These are phyloP conservation scores for Erucastrum elatum DNA, from an alignment of 345 rosid species.

Conservation along the genomic window DNA sequence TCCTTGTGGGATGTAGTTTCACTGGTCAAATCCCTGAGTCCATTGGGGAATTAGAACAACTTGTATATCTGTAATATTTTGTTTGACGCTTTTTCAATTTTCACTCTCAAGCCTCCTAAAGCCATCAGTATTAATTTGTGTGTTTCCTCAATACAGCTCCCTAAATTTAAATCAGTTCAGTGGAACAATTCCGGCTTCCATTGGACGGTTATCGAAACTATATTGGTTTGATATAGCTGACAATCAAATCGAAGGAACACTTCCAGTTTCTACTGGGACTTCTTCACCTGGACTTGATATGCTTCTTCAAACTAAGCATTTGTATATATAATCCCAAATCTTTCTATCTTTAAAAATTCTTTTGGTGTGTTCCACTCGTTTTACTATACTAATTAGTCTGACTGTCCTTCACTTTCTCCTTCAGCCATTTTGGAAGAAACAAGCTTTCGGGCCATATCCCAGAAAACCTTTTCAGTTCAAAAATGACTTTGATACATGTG, in stretches of 20 bases:
- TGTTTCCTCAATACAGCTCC: conserved; percentile 52
- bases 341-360: background rate
- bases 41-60: conserved; percentile 56
- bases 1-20: conserved; percentile 74
- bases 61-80: conserved; percentile 55
- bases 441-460: conserved; percentile 67
- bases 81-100: background rate
- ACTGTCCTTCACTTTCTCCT: conserved; percentile 3
- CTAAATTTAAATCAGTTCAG: conserved; percentile 67
- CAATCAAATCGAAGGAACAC: conserved; percentile 63
- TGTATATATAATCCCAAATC: conserved; percentile 48
- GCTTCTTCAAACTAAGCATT: conserved; percentile 69
- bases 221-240: conserved; percentile 88
- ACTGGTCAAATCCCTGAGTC: conserved; percentile 67
- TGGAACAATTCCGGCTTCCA: conserved; percentile 72
- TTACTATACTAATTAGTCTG: conserved; percentile 5
- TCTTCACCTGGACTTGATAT: conserved; percentile 74
- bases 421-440: conserved; percentile 80
- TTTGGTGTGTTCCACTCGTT: background rate
- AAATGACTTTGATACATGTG: conserved; percentile 74
- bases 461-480: conserved; percentile 57
- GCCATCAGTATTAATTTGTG: background rate
- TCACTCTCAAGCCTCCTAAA: background rate
- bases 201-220: conserved; percentile 62
- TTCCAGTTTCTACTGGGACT: conserved; percentile 75